A percentile compares a stretch with the other conserved stretches of the same genome.
phyloP scores from a whole-genome alignment of 2,329 filamentous ascomycete genomes.

The Fonsecaea pugnacius region DNA sequence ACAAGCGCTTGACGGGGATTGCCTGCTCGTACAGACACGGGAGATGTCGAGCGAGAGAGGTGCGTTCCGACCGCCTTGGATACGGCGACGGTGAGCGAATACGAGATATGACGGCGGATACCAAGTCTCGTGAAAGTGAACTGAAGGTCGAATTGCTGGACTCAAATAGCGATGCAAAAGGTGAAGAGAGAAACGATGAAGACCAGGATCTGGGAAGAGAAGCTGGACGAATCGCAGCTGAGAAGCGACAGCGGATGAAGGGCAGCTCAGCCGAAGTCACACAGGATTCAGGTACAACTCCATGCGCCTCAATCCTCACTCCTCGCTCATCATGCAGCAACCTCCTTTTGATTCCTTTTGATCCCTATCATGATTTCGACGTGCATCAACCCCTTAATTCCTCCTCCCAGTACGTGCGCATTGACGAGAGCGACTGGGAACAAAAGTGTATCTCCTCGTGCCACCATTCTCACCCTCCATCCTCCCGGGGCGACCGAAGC shows the following conservation, averaged over 20 bases:
- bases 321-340: not conserved
- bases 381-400: not conserved
- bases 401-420: not conserved
- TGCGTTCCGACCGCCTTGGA: not conserved
- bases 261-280: slow-evolving; percentile 1
- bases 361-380: not conserved
- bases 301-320: too few relatives aligned
- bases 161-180: slow-evolving; percentile 1
- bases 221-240: not conserved
- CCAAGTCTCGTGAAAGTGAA: not conserved
- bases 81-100: not conserved
- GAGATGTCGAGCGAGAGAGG: not conserved
- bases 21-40: not conserved
- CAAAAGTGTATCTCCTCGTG: not conserved
- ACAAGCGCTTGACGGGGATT: not conserved
- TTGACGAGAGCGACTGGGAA: not conserved
- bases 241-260: not conserved
- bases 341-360: not conserved
- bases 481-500: not conserved
- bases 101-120: not conserved
- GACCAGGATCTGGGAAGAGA: slow-evolving; percentile 2
- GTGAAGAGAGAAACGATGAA: not conserved
- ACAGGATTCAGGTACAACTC: not conserved
- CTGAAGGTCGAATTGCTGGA: not conserved
- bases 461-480: not conserved